Evolutionary conservation across 2,329 filamentous ascomycete species (phyloP), one percentile per base, ranked within the genome.

Genomic region (Cladosporium austrohemisphaericum): DNA sequence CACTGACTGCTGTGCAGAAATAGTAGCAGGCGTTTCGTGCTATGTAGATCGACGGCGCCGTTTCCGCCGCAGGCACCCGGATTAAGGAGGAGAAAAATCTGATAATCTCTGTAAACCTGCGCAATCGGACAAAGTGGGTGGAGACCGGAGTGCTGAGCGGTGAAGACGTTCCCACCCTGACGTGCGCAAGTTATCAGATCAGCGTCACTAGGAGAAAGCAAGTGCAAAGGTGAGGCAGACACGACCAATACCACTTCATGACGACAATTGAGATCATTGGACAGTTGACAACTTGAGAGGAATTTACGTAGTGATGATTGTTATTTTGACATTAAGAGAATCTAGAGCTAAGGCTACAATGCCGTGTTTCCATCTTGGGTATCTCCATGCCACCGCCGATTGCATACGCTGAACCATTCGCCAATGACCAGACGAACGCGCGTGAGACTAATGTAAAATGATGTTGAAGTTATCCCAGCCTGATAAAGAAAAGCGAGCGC

Each of bases 401-500:
- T 45, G 41, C 41, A 45, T 35, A 31, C 41, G 31, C 20, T 25
- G 19, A 23, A 45, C 11, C 20, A 22, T 31, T 45, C 9, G 31
- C 29, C 20, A 26, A 9, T 9, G n/a, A 31, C 14, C 13, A 38
- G 16, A 36, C 13, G 23, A 31, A 22, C 10, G 23, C 22, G 25
- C 19, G 23, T 29, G 41, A 18, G n/a, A 13, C n/a, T 11, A 31
- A 32, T 29, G 25, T 40, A 16, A 7, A 35, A 18, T 40, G 37
- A 40, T 40, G 22, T 26, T 28, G 10, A 26, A 26, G 5, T 35
- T 35, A 16, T 6, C n/a, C 16, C 5, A 14, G 32, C 32, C 32
- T 40, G 22, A 28, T 9, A 20, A 38, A 36, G 26, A 46, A 47
- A 45, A 47, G 44, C 44, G 44, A 47, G 44, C 44, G 49, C 45